phyloP scores from a whole-genome alignment of 805 yeast species.

The Myxozyma mucilagina region DNA sequence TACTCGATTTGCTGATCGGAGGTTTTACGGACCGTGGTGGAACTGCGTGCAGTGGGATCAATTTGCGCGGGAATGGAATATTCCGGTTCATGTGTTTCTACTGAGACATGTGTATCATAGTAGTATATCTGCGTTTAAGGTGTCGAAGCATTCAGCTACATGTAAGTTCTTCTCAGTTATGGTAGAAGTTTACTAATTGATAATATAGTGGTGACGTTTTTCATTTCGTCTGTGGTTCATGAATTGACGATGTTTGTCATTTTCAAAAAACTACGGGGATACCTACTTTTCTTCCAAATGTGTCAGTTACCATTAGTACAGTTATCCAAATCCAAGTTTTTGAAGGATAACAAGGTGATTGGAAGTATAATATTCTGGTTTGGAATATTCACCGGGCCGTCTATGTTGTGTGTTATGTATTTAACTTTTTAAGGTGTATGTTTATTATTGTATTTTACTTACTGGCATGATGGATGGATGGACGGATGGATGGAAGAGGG shows the following conservation, averaged over 20 bases:
- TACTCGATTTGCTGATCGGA: slow-evolving; percentile 82
- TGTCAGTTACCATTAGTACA: slow-evolving; percentile 78
- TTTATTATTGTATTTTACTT: no score
- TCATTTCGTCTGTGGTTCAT: slow-evolving; percentile 80
- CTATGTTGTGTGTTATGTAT: slow-evolving; percentile 81
- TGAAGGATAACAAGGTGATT: slow-evolving; percentile 57
- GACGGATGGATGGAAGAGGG: background rate
- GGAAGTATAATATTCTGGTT: slow-evolving; percentile 89
- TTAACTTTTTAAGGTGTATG: slow-evolving; percentile 56
- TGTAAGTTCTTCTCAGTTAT: slow-evolving; percentile 43
- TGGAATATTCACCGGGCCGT: slow-evolving; percentile 87
- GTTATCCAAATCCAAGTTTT: slow-evolving; percentile 57
- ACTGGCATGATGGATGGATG: no score
- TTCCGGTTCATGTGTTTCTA: slow-evolving; percentile 86
- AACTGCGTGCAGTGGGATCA: slow-evolving; percentile 91
- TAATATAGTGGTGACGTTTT: slow-evolving; percentile 51
- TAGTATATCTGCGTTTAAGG: slow-evolving; percentile 70
- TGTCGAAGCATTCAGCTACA: slow-evolving; percentile 69
- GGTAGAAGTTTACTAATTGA: background rate
- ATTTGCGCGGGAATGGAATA: slow-evolving; percentile 91
- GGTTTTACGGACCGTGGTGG: slow-evolving; percentile 98
- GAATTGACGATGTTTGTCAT: slow-evolving; percentile 91
- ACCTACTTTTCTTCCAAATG: slow-evolving; percentile 79
- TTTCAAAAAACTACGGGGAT: slow-evolving; percentile 77
- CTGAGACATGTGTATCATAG: slow-evolving; percentile 93